Evolutionary conservation across 116 monocot genomes (phyloP).

Genomic region (Trichopus zeylanicus): DNA sequence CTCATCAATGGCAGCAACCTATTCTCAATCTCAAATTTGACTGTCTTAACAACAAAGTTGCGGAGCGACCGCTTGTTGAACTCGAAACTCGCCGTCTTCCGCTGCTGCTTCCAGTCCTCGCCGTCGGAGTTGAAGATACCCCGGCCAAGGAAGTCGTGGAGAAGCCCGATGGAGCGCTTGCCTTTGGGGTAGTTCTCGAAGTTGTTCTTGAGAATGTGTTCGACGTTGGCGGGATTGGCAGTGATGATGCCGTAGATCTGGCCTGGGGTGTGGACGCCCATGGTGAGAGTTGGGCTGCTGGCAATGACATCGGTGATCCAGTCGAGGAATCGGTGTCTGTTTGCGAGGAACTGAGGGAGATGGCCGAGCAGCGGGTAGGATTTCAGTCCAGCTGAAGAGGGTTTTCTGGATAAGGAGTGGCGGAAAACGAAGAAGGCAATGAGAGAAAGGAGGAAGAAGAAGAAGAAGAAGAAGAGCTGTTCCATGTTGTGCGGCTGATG

Average conservation of each 20-base stretch:
- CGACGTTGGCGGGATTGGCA: conserved; percentile 38
- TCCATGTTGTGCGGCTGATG: too few relatives aligned
- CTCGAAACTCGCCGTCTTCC: conserved; percentile 42
- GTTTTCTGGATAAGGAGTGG: conserved; percentile 6
- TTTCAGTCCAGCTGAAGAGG: conserved; percentile 12
- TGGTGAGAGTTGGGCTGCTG: conserved; percentile 24
- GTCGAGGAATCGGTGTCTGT: conserved; percentile 37
- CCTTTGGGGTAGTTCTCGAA: conserved; percentile 48
- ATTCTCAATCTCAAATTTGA: conserved; percentile 12
- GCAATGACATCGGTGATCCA: conserved; percentile 34
- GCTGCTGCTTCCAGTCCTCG: conserved; percentile 30
- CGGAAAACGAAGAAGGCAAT: conserved; percentile 9
- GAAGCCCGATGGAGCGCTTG: background rate
- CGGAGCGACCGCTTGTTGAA: conserved; percentile 43
- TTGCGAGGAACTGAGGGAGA: conserved; percentile 31
- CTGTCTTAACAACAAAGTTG: conserved; percentile 24
- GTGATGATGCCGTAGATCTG: conserved; percentile 18
- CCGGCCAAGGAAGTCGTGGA: conserved; percentile 45
- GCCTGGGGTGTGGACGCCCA: conserved; percentile 6
- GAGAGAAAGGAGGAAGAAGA: conserved; percentile 10
- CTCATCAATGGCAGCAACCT: conserved; percentile 28
- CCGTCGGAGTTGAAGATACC: conserved; percentile 62
- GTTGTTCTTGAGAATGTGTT: conserved; percentile 40
- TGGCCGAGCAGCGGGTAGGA: conserved; percentile 31
- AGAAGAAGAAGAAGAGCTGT: background rate